Evolutionary conservation across 768 basidiomycete genomes (phyloP), one percentile per base, ranked within the genome.

Genomic region (Kwoniella bestiolae): DNA sequence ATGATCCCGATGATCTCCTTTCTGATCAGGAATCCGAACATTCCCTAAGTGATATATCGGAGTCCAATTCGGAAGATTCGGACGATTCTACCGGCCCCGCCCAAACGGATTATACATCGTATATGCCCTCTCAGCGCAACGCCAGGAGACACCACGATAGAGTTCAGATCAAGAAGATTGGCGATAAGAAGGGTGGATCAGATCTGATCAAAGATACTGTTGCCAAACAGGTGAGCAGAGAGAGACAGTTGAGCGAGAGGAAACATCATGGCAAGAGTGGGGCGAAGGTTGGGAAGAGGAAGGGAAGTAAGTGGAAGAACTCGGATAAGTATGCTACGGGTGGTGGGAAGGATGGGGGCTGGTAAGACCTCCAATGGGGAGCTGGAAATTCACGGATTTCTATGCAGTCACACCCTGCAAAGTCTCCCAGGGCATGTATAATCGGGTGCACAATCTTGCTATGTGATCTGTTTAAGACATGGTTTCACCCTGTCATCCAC

Each of bases 281-380:
- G 14, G 64, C 57, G 21, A 69, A 70, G 25, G 71, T 69, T 5
- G 80, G 80, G 5, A 78, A 78, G 38, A 66, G 59, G 25, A 79
- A 81, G 66, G 80, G 80, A 6, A 72, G 77, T 41, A 81, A 81
- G 52, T 81, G 80, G 80, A 81, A 81, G 70, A 60, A 49, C 5
- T 78, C 71, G 44, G 68, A 66, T 16, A 68, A 69, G 29, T 70
- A 68, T 38, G n/a, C 71, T 49, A 77, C 79, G 3, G 52, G 52
- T 8, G 38, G 38, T 8, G 77, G 72, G 16, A 74, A 77, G 65
- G 65, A 51, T 32, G 58, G 50, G 53, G 72, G 76, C 28, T 70
- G 69, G 69, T 71, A 57, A 34, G 21, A n/a, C n/a, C n/a, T n/a
- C n/a, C n/a, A n/a, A n/a, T n/a, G n/a, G n/a, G n/a, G n/a, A n/a